These are phyloP conservation scores for Umbilicaria muhlenbergii DNA, from an alignment of 495 filamentous ascomycete genomes.

Conservation along the genomic window DNA sequence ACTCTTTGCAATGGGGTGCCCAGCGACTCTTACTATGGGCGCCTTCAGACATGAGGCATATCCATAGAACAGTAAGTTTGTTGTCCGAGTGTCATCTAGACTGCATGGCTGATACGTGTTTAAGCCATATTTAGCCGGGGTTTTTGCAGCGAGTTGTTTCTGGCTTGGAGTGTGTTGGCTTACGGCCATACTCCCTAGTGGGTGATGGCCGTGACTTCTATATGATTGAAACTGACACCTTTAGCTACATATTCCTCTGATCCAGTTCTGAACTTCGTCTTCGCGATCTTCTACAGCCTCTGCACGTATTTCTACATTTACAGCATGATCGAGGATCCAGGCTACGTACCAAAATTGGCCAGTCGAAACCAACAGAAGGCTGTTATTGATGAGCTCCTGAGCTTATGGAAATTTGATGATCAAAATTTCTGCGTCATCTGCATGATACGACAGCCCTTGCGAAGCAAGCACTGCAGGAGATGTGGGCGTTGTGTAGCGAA, in stretches of 20 bases:
- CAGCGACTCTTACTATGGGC: slow-evolving; percentile 65
- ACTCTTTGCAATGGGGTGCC: slow-evolving; percentile 62
- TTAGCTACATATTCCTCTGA: slow-evolving; percentile 46
- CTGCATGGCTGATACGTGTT: slow-evolving; percentile 5
- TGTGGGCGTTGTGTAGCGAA: slow-evolving; percentile 89
- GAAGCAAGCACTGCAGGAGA: slow-evolving; percentile 87
- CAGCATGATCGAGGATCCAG: slow-evolving; percentile 78
- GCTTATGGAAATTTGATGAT: slow-evolving; percentile 80
- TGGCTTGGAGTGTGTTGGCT: slow-evolving; percentile 68
- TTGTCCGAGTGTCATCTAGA: not conserved
- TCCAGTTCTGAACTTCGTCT: slow-evolving; percentile 60
- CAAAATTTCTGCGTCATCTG: slow-evolving; percentile 85
- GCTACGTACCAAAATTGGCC: slow-evolving; percentile 83
- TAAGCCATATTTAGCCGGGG: slow-evolving; percentile 79
- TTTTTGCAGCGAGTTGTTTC: slow-evolving; percentile 79
- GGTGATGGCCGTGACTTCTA: slow-evolving; percentile 13
- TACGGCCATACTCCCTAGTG: slow-evolving; percentile 54
- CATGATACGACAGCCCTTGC: slow-evolving; percentile 80
- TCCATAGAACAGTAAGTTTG: slow-evolving; percentile 67
- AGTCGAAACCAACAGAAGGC: slow-evolving; percentile 78
- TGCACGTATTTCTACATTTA: slow-evolving; percentile 75
- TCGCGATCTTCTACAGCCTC: slow-evolving; percentile 43
- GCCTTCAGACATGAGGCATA: slow-evolving; percentile 67
- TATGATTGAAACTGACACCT: slow-evolving; percentile 13
- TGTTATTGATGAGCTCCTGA: slow-evolving; percentile 70